A percentile compares a stretch with the other conserved stretches of the same genome.
Conservation (phyloP, 2,329 filamentous ascomycete genomes). For the Phyllosticta ampelicida region DNA sequence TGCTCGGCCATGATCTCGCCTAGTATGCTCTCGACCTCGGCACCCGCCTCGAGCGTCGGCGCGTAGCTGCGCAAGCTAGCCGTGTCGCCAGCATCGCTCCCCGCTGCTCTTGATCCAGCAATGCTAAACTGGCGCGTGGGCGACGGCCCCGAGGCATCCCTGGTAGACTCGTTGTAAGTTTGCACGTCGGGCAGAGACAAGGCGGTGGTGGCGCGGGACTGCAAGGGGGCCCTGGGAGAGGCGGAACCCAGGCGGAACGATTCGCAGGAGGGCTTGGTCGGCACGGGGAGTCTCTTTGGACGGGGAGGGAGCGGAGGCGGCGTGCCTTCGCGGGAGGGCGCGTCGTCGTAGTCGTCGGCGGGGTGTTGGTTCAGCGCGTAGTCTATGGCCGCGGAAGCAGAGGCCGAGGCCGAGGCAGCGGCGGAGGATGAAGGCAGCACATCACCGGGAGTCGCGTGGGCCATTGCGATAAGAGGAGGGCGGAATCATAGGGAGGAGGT, state of each 20-base stretch:
- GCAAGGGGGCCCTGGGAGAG: constrained; percentile 28
- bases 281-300: constrained; percentile 13
- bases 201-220: constrained; percentile 69
- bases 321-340: constrained; percentile 32
- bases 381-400: not conserved
- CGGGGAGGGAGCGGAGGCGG: constrained; percentile 49
- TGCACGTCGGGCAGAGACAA: constrained; percentile 71
- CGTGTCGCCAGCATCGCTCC: constrained; percentile 50
- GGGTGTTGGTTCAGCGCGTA: not conserved
- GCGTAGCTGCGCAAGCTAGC: constrained; percentile 57
- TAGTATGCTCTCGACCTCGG: constrained; percentile 73
- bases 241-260: constrained; percentile 28
- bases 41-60: constrained; percentile 50
- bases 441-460: not conserved
- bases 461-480: not conserved
- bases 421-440: not conserved
- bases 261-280: constrained; percentile 24
- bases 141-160: constrained; percentile 17
- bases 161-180: constrained; percentile 50
- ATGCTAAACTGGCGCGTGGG: constrained; percentile 30
- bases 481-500: too few species aligned
- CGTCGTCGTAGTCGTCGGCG: not conserved
- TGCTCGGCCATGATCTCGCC: constrained; percentile 55
- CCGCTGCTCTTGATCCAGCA: constrained; percentile 28
- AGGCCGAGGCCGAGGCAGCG: too few species aligned